A percentile compares a stretch with the other conserved stretches of the same genome.
phyloP scores from a whole-genome alignment of 768 basidiomycete species.

The Termitomyces sp. region DNA sequence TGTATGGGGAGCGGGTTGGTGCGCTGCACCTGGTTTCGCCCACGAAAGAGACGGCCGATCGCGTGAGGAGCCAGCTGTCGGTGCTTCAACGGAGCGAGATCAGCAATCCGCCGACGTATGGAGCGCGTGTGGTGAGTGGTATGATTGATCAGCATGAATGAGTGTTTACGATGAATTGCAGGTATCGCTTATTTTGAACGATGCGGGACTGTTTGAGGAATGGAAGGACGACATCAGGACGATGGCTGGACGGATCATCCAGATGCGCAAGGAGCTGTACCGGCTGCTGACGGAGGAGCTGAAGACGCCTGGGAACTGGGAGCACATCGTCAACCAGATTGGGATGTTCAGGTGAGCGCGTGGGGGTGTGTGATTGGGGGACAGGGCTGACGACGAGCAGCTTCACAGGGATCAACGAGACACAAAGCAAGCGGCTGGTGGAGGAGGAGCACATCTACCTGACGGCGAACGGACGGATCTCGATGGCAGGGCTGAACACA shows the following conservation, averaged over 20 bases:
- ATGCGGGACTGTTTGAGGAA: constrained; percentile 68
- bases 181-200: constrained; percentile 82
- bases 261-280: constrained; percentile 82
- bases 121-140: constrained; percentile 71
- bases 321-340: constrained; percentile 94
- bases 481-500: constrained; percentile 90
- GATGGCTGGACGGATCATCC: constrained; percentile 92
- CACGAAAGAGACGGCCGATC: constrained; percentile 59
- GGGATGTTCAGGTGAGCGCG: constrained; percentile 88
- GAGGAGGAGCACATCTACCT: constrained; percentile 81
- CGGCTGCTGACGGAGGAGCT: constrained; percentile 70
- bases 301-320: constrained; percentile 90
- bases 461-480: constrained; percentile 86
- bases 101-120: constrained; percentile 90
- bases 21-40: constrained; percentile 83
- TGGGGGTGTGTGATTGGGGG: too few species aligned
- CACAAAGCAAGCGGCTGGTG: constrained; percentile 64
- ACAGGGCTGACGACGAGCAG: constrained; percentile 30
- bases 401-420: constrained; percentile 76
- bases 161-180: constrained; percentile 23
- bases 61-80: constrained; percentile 84
- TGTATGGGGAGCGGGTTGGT: constrained; percentile 94
- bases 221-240: constrained; percentile 90
- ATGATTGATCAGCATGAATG: not conserved
- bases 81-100: constrained; percentile 93